Evolutionary conservation across 345 rosid species (phyloP).

Genomic region (Lepidium sativum): DNA sequence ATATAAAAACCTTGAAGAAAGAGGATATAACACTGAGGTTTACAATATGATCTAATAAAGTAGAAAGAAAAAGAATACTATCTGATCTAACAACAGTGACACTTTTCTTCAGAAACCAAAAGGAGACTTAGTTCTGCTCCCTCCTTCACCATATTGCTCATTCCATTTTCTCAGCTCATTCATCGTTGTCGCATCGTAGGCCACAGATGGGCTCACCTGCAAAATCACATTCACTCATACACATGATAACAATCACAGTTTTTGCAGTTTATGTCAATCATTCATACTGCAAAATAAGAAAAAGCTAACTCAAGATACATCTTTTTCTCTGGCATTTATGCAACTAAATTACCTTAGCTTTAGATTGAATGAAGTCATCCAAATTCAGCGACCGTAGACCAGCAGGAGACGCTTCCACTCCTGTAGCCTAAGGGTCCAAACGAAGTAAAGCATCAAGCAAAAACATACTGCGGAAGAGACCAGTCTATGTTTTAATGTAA

Average conservation of each 20-base stretch:
- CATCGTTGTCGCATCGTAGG: constrained; percentile 82
- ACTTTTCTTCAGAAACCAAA: constrained; percentile 52
- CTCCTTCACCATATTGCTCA: constrained; percentile 94
- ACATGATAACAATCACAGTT: constrained; percentile 2
- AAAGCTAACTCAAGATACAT: neutral
- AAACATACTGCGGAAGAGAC: neutral
- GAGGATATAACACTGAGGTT: neutral
- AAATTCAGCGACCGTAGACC: constrained; percentile 52
- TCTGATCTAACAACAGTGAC: neutral
- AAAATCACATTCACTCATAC: neutral
- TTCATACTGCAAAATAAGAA: neutral
- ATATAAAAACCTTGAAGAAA: no score
- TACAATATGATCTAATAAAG: constrained; percentile 7
- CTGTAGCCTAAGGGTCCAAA: constrained; percentile 33
- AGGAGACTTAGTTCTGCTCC: constrained; percentile 73
- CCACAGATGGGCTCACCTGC: constrained; percentile 90
- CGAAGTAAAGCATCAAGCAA: neutral
- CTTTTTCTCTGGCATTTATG: neutral
- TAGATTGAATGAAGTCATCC: constrained; percentile 72
- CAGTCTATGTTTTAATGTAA: neutral
- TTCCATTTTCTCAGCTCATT: constrained; percentile 98
- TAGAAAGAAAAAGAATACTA: neutral
- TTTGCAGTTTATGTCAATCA: neutral
- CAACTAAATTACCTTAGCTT: constrained; percentile 62
- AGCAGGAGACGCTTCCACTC: constrained; percentile 30